Evolutionary conservation across 495 filamentous ascomycete species (phyloP).

Genomic region (Annulohypoxylon maeteangense): DNA sequence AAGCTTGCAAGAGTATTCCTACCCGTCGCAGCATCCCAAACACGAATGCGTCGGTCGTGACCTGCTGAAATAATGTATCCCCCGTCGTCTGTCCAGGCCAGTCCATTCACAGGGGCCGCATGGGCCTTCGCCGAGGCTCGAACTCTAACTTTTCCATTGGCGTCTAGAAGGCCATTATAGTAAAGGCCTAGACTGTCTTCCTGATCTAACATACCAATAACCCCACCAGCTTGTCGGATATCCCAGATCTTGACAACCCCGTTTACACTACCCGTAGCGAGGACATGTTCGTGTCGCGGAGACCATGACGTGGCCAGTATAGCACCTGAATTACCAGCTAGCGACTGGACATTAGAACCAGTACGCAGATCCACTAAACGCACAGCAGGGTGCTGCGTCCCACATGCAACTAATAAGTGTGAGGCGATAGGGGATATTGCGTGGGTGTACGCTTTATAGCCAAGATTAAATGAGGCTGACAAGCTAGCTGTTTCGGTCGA

Average conservation of each 20-base stretch:
- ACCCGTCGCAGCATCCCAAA: conserved; percentile 83
- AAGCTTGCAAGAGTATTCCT: conserved; percentile 87
- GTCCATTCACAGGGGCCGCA: conserved; percentile 79
- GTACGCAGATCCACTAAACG: conserved; percentile 85
- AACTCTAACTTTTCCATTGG: conserved; percentile 46
- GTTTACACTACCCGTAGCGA: conserved; percentile 81
- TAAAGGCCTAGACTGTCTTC: conserved; percentile 76
- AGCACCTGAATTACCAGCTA: conserved; percentile 75
- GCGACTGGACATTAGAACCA: conserved; percentile 77
- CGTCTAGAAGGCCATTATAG: conserved; percentile 46
- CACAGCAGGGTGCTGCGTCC: conserved; percentile 81
- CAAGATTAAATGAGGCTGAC: conserved; percentile 75
- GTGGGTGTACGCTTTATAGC: conserved; percentile 78
- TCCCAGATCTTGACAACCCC: conserved; percentile 87
- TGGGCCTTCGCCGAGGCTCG: conserved; percentile 72
- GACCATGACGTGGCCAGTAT: conserved; percentile 83
- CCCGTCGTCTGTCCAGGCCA: conserved; percentile 85
- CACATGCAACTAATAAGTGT: conserved; percentile 83
- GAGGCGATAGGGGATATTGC: conserved; percentile 75
- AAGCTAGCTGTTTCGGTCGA: conserved; percentile 68
- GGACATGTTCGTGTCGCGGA: conserved; percentile 77
- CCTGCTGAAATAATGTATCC: conserved; percentile 78
- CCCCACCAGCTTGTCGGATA: conserved; percentile 74
- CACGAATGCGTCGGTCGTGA: conserved; percentile 81
- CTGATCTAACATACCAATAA: conserved; percentile 80